Evolutionary conservation across 352 stramenopile species (phyloP).

Genomic region (Phytophthora vignae): DNA sequence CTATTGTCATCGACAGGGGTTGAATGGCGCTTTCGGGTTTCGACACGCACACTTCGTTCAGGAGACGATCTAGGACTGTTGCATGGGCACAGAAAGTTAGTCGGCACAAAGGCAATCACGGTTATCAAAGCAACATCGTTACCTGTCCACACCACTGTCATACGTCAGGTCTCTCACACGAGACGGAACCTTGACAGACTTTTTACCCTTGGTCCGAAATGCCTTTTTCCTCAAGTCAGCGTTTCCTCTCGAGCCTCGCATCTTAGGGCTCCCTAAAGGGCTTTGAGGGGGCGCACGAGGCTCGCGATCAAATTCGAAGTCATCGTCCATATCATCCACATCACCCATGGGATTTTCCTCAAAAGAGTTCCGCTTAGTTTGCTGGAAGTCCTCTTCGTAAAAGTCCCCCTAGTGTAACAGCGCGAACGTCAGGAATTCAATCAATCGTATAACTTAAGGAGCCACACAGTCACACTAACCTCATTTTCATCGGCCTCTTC

Average conservation of each 20-base stretch:
- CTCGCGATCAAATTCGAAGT: conserved; percentile 91
- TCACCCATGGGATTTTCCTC: conserved; percentile 82
- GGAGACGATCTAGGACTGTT: conserved; percentile 81
- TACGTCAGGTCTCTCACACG: conserved; percentile 70
- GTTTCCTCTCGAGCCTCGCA: conserved; percentile 39
- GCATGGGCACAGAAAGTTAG: conserved; percentile 9
- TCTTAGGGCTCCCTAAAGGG: conserved; percentile 66
- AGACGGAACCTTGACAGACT: conserved; percentile 54
- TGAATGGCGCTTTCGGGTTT: conserved; percentile 51
- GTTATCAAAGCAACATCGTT: conserved; percentile 6
- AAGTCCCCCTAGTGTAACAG: conserved; percentile 59
- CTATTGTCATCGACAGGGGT: conserved; percentile 65
- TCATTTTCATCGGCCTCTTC: conserved; percentile 90
- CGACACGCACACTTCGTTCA: conserved; percentile 63
- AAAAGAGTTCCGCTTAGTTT: conserved; percentile 76
- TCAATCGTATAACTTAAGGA: background rate
- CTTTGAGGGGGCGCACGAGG: conserved; percentile 53
- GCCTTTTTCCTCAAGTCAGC: conserved; percentile 58
- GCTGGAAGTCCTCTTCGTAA: conserved; percentile 80
- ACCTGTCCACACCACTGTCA: conserved; percentile 87
- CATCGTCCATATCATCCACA: conserved; percentile 84
- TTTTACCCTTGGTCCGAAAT: conserved; percentile 61
- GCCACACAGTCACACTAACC: conserved; percentile 34
- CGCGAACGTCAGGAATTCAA: background rate
- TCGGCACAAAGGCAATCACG: background rate